Conservation (phyloP, 2,329 filamentous ascomycete genomes). For the Colletotrichum sp. region DNA sequence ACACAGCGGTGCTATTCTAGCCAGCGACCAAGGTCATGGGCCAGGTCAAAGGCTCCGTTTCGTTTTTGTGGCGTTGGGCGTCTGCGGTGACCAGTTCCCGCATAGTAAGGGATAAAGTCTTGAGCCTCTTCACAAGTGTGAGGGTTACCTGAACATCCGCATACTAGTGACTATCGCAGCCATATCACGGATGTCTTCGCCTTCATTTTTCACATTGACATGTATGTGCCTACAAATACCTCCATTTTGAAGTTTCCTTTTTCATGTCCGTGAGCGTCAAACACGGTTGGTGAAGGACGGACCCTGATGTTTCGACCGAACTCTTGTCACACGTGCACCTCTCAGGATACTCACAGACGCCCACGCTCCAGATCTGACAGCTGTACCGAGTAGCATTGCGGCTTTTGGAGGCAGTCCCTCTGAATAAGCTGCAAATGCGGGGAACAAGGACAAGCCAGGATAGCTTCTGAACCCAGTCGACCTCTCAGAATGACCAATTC, state of each 20-base stretch:
- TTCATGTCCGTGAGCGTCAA: background rate
- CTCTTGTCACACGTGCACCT: background rate
- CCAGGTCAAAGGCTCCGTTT: background rate
- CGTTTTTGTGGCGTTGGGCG: background rate
- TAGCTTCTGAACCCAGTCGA: background rate
- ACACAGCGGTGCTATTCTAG: background rate
- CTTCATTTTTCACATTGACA: background rate
- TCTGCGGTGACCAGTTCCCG: background rate
- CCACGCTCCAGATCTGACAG: background rate
- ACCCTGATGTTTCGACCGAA: background rate
- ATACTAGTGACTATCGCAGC: background rate
- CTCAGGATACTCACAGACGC: background rate
- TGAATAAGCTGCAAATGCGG: background rate
- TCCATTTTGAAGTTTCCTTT: background rate
- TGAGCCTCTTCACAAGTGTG: background rate
- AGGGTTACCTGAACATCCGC: background rate
- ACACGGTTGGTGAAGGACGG: background rate
- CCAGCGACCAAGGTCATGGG: background rate
- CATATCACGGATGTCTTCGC: background rate
- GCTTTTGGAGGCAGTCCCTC: background rate
- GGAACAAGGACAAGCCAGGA: background rate
- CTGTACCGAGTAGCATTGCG: background rate
- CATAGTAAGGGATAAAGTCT: background rate
- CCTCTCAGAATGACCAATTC: background rate
- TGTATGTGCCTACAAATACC: background rate